These are phyloP conservation scores for Morella rubra DNA, from an alignment of 306 rosid species.

Conservation along the genomic window DNA sequence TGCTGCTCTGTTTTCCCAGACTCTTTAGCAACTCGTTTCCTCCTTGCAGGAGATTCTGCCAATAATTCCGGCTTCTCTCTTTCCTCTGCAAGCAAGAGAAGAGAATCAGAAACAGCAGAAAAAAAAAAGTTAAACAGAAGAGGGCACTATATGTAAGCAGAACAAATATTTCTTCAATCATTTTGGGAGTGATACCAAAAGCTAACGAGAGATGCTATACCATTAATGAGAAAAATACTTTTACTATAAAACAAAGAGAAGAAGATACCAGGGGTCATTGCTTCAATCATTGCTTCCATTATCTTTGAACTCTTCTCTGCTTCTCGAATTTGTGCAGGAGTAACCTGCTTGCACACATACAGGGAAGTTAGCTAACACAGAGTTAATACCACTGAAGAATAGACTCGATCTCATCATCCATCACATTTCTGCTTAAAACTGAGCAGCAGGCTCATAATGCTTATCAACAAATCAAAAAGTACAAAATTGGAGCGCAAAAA, in stretches of 20 bases:
- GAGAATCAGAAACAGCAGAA: slow-evolving; percentile 15
- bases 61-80: slow-evolving; percentile 91
- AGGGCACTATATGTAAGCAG: background rate
- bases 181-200: background rate
- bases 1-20: slow-evolving; percentile 99
- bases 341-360: slow-evolving; percentile 55
- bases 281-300: slow-evolving; percentile 98
- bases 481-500: background rate
- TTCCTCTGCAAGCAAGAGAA: slow-evolving; percentile 71
- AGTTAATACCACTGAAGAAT: background rate
- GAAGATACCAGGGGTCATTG: slow-evolving; percentile 82
- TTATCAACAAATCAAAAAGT: background rate
- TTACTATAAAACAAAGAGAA: slow-evolving; percentile 21
- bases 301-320: slow-evolving; percentile 86
- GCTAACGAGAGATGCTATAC: slow-evolving; percentile 11
- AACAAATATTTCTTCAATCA: background rate
- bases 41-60: slow-evolving; percentile 84
- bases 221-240: slow-evolving; percentile 16
- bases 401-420: background rate
- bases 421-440: slow-evolving; percentile 3
- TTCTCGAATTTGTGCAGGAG: slow-evolving; percentile 97
- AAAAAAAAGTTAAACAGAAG: background rate
- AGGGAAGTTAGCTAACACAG: slow-evolving; percentile 8
- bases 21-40: slow-evolving; percentile 84
- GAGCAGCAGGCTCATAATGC: background rate